Evolutionary conservation across 768 basidiomycete species (phyloP), one percentile per base, ranked within the genome.

Genomic region (Pulveroboletus frians): DNA sequence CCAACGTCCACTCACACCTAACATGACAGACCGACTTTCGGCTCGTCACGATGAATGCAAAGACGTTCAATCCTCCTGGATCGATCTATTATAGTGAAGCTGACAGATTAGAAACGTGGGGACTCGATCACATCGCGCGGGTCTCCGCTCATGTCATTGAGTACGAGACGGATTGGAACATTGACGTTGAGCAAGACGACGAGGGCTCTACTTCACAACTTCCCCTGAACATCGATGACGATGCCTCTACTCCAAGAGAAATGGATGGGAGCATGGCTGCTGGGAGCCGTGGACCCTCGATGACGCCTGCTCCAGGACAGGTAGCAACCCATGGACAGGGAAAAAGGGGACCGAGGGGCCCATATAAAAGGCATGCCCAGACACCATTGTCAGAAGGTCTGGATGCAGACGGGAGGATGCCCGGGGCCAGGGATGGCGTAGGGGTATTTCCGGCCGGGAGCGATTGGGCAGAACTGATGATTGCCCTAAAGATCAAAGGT

Each of bases 161-260:
- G 48, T 85, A 84, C 61, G 87, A 89, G 69, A 81, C 84, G 1
- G 84, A 88, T 62, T 89, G 87, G 87, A 88, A 86, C 56, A 84
- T 89, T 49, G 87, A 91, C 45, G 71, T 85, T 9, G 87, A 87
- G 58, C 78, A 76, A 31, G 86, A 85, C 35, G 84, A 73, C 9
- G 71, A 69, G 3, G 61, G 55, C 3, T 57, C 47, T 7, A 37
- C 66, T 1, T 52, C 58, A 8, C 62, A 62, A 15, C 48, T 23
- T 3, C 57, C 38, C 51, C 32, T 71, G 51, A 69, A 65, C 9
- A 63, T 72, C 35, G 72, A 74, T 1, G 71, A 80, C 29, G 56
- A 60, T 27, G 52, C 53, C 8, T 69, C 65, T 0, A 73, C 76
- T 10, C 73, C 72, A 7, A 75, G 76, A 66, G 76, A 79, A 14